Conservation (phyloP, 352 stramenopile genomes). For the Phytopythium ostracodes region DNA sequence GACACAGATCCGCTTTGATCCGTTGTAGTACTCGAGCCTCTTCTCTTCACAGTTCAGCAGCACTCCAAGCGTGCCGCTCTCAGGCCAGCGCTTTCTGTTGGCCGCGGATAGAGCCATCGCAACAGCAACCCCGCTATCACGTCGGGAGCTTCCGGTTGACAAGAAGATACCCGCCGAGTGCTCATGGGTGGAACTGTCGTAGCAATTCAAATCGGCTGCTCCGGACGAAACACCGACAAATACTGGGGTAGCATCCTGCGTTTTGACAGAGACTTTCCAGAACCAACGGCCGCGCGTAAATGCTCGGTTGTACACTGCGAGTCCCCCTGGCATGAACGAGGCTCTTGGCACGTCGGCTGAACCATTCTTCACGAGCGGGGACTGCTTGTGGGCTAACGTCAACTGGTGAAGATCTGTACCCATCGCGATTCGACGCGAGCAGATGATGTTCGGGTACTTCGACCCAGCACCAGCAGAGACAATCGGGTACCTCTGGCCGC, state of each 20-base stretch:
- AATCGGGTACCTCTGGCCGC: slow-evolving; percentile 42
- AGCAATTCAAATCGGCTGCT: slow-evolving; percentile 55
- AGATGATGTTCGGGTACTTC: slow-evolving; percentile 71
- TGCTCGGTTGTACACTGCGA: slow-evolving; percentile 66
- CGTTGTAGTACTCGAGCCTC: slow-evolving; percentile 60
- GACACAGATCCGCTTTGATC: slow-evolving; percentile 27
- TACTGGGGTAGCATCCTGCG: slow-evolving; percentile 46
- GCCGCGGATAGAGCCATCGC: slow-evolving; percentile 4
- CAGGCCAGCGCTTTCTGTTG: background rate
- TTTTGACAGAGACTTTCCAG: slow-evolving; percentile 65
- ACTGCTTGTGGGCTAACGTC: slow-evolving; percentile 36
- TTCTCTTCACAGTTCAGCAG: slow-evolving; percentile 61
- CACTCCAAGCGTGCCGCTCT: slow-evolving; percentile 36
- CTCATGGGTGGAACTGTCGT: slow-evolving; percentile 1
- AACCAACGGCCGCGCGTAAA: slow-evolving; percentile 73
- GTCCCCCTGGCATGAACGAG: slow-evolving; percentile 19
- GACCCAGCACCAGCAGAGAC: slow-evolving; percentile 47
- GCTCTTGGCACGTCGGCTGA: background rate
- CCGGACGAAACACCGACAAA: slow-evolving; percentile 67
- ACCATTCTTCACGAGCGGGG: background rate
- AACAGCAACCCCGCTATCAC: background rate
- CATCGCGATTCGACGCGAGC: slow-evolving; percentile 51
- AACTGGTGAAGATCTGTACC: slow-evolving; percentile 65
- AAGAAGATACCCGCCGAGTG: slow-evolving; percentile 1
- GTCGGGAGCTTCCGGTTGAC: background rate